Conservation (phyloP, 768 basidiomycete species). For the Trametes cinnabarina region DNA sequence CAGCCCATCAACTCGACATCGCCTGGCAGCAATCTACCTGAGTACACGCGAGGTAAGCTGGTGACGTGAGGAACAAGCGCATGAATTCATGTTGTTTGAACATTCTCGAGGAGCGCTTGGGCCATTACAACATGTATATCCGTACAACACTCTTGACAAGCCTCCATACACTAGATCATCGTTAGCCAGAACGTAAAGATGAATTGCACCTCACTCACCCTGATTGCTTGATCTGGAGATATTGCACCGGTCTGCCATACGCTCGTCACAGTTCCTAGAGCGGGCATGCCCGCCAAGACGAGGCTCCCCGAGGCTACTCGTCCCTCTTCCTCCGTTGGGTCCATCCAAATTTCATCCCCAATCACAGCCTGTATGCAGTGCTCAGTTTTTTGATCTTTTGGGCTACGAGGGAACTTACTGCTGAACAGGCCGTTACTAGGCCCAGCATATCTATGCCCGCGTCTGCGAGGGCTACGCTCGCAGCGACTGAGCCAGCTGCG, state of each 20-base stretch:
- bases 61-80: neutral
- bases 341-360: slow-evolving; percentile 64
- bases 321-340: slow-evolving; percentile 75
- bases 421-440: slow-evolving; percentile 79
- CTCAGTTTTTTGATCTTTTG: no score
- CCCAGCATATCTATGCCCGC: slow-evolving; percentile 92
- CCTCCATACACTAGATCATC: slow-evolving; percentile 57
- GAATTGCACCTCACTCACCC: slow-evolving; percentile 43
- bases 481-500: slow-evolving; percentile 83
- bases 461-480: slow-evolving; percentile 86
- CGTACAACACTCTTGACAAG: slow-evolving; percentile 65
- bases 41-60: no score
- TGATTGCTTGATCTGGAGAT: slow-evolving; percentile 48
- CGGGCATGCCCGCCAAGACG: slow-evolving; percentile 85
- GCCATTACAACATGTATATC: slow-evolving; percentile 77
- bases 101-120: slow-evolving; percentile 57
- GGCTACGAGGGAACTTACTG: no score
- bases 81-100: slow-evolving; percentile 15
- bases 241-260: slow-evolving; percentile 83
- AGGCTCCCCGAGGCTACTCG: slow-evolving; percentile 58
- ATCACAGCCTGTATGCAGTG: slow-evolving; percentile 49
- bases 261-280: slow-evolving; percentile 77
- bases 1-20: no score
- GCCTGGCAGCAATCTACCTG: no score
- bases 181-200: neutral